These are phyloP conservation scores for Fusarium sp. DNA, from an alignment of 2,329 filamentous ascomycete species.

Conservation along the genomic window DNA sequence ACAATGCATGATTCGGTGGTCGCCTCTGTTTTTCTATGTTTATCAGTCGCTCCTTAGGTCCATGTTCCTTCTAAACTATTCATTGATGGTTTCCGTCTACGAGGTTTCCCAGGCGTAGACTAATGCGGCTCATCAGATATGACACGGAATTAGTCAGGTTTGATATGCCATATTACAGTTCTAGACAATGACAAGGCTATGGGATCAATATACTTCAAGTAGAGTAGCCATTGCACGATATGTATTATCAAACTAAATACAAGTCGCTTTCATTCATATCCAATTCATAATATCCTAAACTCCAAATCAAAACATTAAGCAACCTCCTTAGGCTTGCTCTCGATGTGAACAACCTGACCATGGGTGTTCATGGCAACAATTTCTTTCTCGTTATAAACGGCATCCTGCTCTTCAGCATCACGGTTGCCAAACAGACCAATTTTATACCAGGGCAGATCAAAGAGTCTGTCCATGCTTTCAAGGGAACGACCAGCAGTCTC, in stretches of 20 bases:
- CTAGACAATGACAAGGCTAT: no score
- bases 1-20: no score
- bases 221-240: not conserved
- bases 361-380: conserved; percentile 1
- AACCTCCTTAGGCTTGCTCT: conserved; percentile 9
- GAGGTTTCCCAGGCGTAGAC: no score
- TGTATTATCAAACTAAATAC: not conserved
- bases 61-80: no score
- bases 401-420: conserved; percentile 20
- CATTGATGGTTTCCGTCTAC: no score
- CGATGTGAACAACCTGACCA: conserved; percentile 6
- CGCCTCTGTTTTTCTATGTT: no score
- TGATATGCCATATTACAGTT: no score
- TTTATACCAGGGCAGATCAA: conserved; percentile 21
- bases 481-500: conserved; percentile 18
- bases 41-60: no score
- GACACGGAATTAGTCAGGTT: no score
- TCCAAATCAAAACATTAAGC: not conserved
- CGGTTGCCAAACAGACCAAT: conserved; percentile 20
- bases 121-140: no score
- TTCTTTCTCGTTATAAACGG: conserved; percentile 12
- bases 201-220: no score
- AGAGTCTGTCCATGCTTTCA: conserved; percentile 21
- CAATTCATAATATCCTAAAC: not conserved
- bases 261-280: not conserved